Conservation (phyloP, 2,329 filamentous ascomycete genomes). For the Hypoxylon sp. region DNA sequence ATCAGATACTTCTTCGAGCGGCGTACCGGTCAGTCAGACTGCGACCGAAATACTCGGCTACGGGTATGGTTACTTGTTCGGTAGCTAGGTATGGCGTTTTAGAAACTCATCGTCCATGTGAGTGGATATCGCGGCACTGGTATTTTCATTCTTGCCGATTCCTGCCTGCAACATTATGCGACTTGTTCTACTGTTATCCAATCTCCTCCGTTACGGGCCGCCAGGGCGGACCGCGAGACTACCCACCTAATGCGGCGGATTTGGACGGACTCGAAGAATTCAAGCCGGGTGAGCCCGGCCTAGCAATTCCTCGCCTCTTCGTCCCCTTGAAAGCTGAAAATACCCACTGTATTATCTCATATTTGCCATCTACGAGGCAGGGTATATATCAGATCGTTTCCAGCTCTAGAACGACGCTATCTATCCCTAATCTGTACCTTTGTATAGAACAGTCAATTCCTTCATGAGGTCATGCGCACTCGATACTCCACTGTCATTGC, state of each 20-base stretch:
- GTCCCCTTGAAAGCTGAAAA: too few relatives aligned
- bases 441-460: too few relatives aligned
- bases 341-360: not conserved
- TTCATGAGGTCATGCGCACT: too few relatives aligned
- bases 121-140: slow-evolving; percentile 3
- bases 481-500: not conserved
- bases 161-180: slow-evolving; percentile 2
- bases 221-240: not conserved
- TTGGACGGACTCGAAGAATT: slow-evolving; percentile 1
- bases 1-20: too few relatives aligned
- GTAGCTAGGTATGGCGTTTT: slow-evolving; percentile 3
- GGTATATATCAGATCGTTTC: slow-evolving; percentile 3
- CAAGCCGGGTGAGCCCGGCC: not conserved
- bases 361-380: not conserved
- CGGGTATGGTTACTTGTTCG: slow-evolving; percentile 1
- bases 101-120: not conserved
- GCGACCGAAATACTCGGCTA: not conserved
- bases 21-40: slow-evolving; percentile 8
- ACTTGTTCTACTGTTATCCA: slow-evolving; percentile 12
- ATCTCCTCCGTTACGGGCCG: not conserved
- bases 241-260: not conserved
- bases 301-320: too few relatives aligned
- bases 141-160: not conserved
- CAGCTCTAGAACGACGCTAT: slow-evolving; percentile 1
- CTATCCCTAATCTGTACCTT: not conserved